Conservation (phyloP, 2,329 filamentous ascomycete species). For the Elsinoe batatas region DNA sequence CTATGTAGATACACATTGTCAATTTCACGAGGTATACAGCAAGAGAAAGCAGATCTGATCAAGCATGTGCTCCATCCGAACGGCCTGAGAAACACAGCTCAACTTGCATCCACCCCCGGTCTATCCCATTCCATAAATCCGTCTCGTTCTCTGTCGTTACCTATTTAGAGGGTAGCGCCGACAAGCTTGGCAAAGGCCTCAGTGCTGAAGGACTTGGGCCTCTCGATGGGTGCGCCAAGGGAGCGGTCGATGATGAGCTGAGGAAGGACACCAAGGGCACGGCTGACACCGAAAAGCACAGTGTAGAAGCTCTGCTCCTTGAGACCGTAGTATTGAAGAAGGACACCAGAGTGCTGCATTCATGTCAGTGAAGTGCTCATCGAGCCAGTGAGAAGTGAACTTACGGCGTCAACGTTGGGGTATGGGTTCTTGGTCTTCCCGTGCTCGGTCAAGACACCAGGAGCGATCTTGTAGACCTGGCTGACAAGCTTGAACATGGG, state of each 20-base stretch:
- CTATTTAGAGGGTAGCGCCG: slow-evolving; percentile 71
- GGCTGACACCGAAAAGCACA: slow-evolving; percentile 96
- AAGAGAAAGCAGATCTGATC: not conserved
- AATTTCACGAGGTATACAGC: slow-evolving; percentile 4
- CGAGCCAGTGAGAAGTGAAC: slow-evolving; percentile 17
- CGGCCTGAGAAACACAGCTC: not conserved
- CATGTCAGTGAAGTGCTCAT: not conserved
- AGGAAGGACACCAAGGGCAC: slow-evolving; percentile 94
- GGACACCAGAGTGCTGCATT: slow-evolving; percentile 77
- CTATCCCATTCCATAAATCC: slow-evolving; percentile 4
- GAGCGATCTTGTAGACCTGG: slow-evolving; percentile 99
- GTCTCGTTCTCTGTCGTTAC: slow-evolving; percentile 10
- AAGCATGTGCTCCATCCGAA: not conserved
- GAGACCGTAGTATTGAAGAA: slow-evolving; percentile 98
- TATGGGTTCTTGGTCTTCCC: slow-evolving; percentile 99
- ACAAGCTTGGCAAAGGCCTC: slow-evolving; percentile 92
- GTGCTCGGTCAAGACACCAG: slow-evolving; percentile 95
- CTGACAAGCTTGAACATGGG: slow-evolving; percentile 99
- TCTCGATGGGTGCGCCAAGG: slow-evolving; percentile 91
- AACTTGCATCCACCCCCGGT: not conserved
- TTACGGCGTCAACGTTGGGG: slow-evolving; percentile 87
- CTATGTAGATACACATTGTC: not conserved
- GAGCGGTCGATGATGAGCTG: slow-evolving; percentile 99
- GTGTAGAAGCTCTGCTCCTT: slow-evolving; percentile 99
- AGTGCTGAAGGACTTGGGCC: slow-evolving; percentile 98